Conservation (phyloP, 345 rosid genomes). For the Brassica juncea region DNA sequence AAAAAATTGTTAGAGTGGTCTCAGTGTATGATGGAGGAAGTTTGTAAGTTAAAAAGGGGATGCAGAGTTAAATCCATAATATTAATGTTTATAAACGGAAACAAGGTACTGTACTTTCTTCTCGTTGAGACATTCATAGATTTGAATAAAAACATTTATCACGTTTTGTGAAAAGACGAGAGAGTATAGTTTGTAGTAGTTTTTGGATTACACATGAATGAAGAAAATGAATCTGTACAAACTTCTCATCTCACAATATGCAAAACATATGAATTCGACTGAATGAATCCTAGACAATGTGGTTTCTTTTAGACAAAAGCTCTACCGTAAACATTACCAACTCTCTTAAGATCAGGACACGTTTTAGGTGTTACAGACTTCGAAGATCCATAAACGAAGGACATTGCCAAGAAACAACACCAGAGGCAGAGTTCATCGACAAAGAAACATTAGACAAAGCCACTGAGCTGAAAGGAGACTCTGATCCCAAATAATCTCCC, state of each 20-base stretch:
- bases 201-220: slow-evolving; percentile 70
- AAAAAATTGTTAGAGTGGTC: slow-evolving; percentile 15
- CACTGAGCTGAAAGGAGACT: slow-evolving; percentile 49
- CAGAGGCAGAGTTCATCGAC: slow-evolving; percentile 34
- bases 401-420: slow-evolving; percentile 43
- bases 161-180: neutral
- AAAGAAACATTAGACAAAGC: slow-evolving; percentile 51
- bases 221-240: slow-evolving; percentile 79
- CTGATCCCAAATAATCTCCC: slow-evolving; percentile 48
- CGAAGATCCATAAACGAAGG: slow-evolving; percentile 45
- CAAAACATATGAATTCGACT: slow-evolving; percentile 5
- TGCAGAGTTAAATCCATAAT: slow-evolving; percentile 22
- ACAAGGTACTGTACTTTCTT: too few species aligned
- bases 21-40: slow-evolving; percentile 29
- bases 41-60: neutral
- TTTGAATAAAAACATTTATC: neutral
- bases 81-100: neutral
- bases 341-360: slow-evolving; percentile 44
- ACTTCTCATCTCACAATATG: slow-evolving; percentile 42
- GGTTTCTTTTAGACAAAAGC: neutral
- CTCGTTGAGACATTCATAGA: neutral
- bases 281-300: neutral
- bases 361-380: slow-evolving; percentile 42
- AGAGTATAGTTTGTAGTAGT: neutral
- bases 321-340: neutral